Evolutionary conservation across 306 rosid genomes (phyloP).

Genomic region (Vigna mungo): DNA sequence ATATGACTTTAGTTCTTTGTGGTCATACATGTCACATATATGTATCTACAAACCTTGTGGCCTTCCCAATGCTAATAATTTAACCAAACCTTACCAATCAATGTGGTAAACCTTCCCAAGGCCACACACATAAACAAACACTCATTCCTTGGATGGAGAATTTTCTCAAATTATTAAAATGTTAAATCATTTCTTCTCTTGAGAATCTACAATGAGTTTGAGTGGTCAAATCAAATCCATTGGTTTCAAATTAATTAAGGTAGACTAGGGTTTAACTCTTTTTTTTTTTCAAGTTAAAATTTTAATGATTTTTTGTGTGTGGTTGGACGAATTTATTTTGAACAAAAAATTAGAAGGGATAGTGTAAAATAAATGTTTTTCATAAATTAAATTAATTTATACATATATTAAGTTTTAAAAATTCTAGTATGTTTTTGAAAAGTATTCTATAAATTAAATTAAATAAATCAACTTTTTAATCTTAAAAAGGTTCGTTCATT

Average conservation of each 20-base stretch:
- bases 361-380: too few species aligned
- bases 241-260: neutral
- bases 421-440: too few species aligned
- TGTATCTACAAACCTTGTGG: slow-evolving; percentile 13
- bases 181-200: neutral
- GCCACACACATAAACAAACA: neutral
- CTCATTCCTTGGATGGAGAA: neutral
- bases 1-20: slow-evolving; percentile 19
- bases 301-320: neutral
- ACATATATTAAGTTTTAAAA: too few species aligned
- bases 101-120: neutral
- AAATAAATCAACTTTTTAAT: too few species aligned
- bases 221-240: neutral
- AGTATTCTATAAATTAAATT: too few species aligned
- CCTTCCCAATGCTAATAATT: slow-evolving; percentile 26
- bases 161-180: neutral
- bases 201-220: neutral
- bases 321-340: too few species aligned
- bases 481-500: too few species aligned
- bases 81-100: neutral
- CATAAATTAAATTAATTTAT: too few species aligned
- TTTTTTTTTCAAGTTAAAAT: neutral
- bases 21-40: slow-evolving; percentile 21
- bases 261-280: neutral
- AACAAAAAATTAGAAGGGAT: too few species aligned